phyloP scores from a whole-genome alignment of 768 basidiomycete genomes.

The Gloeopeniophorella convolvens region DNA sequence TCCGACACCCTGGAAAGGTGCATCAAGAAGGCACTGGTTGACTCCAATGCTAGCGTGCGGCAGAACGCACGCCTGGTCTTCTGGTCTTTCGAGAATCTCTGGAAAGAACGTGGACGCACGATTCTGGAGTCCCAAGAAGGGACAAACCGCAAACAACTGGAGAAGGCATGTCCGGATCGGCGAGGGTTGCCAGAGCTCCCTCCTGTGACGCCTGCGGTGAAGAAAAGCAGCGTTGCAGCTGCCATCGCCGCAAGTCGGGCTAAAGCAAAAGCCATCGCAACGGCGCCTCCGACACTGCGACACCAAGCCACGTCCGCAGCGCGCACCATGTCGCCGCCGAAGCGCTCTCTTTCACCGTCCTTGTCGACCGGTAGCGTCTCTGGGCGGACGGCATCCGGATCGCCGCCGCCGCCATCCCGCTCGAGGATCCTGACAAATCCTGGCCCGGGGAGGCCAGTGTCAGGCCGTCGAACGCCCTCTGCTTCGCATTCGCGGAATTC shows the following conservation, averaged over 20 bases:
- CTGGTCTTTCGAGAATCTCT: constrained; percentile 75
- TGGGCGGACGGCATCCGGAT: constrained; percentile 22
- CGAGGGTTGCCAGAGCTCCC: constrained; percentile 31
- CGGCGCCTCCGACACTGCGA: constrained; percentile 69
- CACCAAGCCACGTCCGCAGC: constrained; percentile 78
- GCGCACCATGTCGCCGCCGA: constrained; percentile 41
- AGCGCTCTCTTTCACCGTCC: constrained; percentile 34
- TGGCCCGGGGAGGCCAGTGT: constrained; percentile 19
- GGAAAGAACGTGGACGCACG: constrained; percentile 59
- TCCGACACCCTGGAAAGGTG: constrained; percentile 68
- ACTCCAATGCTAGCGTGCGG: constrained; percentile 74
- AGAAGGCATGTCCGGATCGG: constrained; percentile 73
- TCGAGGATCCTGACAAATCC: constrained; percentile 20
- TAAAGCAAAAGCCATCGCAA: constrained; percentile 79
- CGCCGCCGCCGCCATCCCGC: constrained; percentile 16
- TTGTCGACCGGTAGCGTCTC: constrained; percentile 25
- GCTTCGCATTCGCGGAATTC: constrained; percentile 20
- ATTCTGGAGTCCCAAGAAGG: constrained; percentile 67
- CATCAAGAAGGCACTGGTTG: constrained; percentile 65
- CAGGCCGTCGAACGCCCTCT: neutral
- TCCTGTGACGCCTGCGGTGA: constrained; percentile 44
- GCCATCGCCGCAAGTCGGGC: constrained; percentile 87
- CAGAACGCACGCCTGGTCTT: constrained; percentile 67
- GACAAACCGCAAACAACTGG: constrained; percentile 70
- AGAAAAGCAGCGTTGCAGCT: constrained; percentile 80